Conservation (phyloP, 225 moss, liverwort and hornwort genomes). For the Pseudisothecium myosuroides region DNA sequence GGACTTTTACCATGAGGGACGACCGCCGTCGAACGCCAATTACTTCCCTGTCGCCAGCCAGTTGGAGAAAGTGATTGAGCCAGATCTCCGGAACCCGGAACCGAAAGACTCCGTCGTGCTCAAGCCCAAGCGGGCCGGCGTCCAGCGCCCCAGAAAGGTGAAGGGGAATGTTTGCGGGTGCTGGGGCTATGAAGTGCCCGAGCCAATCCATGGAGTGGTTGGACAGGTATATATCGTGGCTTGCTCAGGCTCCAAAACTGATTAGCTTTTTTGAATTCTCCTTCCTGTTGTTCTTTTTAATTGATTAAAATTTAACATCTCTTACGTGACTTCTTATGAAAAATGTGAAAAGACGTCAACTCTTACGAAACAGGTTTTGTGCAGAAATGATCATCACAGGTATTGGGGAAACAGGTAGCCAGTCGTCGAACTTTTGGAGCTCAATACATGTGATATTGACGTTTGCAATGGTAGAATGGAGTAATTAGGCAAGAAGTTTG, state of each 20-base stretch:
- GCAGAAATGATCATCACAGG: neutral
- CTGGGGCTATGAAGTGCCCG: constrained; percentile 47
- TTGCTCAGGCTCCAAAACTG: neutral
- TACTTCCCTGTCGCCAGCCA: constrained; percentile 26
- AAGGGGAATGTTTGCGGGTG: constrained; percentile 31
- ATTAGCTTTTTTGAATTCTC: too few species aligned
- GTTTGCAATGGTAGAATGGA: neutral
- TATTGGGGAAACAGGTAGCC: neutral
- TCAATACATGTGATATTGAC: neutral
- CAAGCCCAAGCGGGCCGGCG: constrained; percentile 29
- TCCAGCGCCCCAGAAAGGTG: constrained; percentile 25
- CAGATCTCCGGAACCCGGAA: constrained; percentile 18
- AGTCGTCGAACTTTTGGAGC: neutral
- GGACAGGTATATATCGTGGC: neutral
- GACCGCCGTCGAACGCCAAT: constrained; percentile 22
- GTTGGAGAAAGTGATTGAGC: constrained; percentile 16
- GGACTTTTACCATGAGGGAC: constrained; percentile 39
- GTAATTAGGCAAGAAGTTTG: neutral
- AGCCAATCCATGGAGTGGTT: neutral
- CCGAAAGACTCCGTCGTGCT: neutral
- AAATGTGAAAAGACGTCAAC: neutral
- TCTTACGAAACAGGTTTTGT: neutral
- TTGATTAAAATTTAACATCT: too few species aligned
- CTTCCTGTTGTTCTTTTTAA: neutral
- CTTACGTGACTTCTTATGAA: neutral